Base-by-base conservation (phyloP, 73 alveolate genomes). In the Paramecium tetraurelia region DNA sequence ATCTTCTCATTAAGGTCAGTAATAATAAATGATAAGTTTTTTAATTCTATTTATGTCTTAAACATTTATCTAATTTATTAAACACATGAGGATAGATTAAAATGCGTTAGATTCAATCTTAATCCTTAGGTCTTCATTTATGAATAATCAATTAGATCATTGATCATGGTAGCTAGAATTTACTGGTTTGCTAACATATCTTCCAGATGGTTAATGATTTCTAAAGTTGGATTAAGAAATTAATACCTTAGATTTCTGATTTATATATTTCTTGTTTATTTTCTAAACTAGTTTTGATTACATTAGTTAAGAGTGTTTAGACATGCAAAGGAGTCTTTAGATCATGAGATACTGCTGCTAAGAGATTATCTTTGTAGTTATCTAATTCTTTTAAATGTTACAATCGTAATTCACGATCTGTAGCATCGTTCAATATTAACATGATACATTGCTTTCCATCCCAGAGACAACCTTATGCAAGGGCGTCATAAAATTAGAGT, bases 301-400 rank as follows among this genome's bases (percentile, higher is more conserved):
- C 48, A 80, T 80, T 80, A 10, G 57, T 35, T 11, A 48, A 22
- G 10, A 80, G 21, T 24, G 33, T 38, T 40, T 38, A 21, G 4
- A 59, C 90, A 80, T 80, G 22, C 43, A 80, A 48, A 24, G 90
- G 90, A 4, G 90, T 80, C 20, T 80, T 80, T 24, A 80, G 12
- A 46, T 80, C 90, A 80, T 80, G 90, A 6, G 90, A 44, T 48
- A 80, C 90, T 20, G 90, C 33, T 1, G 90, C 90, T 24, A 80
- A 22, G 3, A 80, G 57, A 48, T 80, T 80, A 80, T 80, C 90
- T 46, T 80, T 80, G 46, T 80, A 80, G 16, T 80, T 12, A 22
- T 80, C 90, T 44, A 80, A 21, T 80, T 80, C 90, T 80, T 80
- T 21, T 80, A 80, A 7, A 31, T 80, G 57, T 46, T 80, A 40